Percentiles rank a stretch among this genome's conserved stretches.
Conservation (phyloP, 1,284 basidiomycete species). For the Papiliotrema laurentii region DNA sequence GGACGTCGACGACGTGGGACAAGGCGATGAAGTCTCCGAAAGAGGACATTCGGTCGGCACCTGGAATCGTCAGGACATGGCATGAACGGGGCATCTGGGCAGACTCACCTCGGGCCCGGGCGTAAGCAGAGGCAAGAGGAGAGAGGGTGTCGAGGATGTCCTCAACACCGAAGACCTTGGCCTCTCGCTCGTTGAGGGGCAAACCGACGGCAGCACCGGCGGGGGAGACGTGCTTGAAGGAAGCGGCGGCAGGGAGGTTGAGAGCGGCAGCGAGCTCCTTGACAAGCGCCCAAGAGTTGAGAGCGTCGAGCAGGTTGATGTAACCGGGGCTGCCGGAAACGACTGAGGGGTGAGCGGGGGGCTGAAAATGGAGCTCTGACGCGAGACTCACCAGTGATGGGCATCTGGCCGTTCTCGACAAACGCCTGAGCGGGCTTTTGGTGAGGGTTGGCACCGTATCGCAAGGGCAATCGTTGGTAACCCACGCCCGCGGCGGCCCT, state of each 20-base stretch:
- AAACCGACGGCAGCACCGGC: conserved; percentile 92
- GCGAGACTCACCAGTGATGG: conserved; percentile 73
- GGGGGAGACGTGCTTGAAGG: conserved; percentile 99
- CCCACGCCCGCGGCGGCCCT: conserved; percentile 57
- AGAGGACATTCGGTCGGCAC: conserved; percentile 98
- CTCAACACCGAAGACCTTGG: conserved; percentile 94
- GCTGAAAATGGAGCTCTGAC: neutral
- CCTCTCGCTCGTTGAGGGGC: conserved; percentile 77
- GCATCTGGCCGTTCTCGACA: conserved; percentile 81
- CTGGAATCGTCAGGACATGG: conserved; percentile 42
- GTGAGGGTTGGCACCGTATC: conserved; percentile 98
- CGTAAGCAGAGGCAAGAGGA: conserved; percentile 87
- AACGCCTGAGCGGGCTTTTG: conserved; percentile 98
- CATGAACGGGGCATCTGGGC: neutral
- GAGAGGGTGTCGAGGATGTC: conserved; percentile 86
- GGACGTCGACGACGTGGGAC: conserved; percentile 84
- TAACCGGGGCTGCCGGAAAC: conserved; percentile 94
- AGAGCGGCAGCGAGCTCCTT: conserved; percentile 83
- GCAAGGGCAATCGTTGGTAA: conserved; percentile 77
- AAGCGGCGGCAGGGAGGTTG: conserved; percentile 85
- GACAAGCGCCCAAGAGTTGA: conserved; percentile 96
- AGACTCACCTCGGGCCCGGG: conserved; percentile 77
- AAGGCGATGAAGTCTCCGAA: conserved; percentile 99
- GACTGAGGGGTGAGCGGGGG: conserved; percentile 52
- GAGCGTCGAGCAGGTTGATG: conserved; percentile 97